A percentile compares a stretch with the other conserved stretches of the same genome.
Evolutionary conservation across 768 basidiomycete genomes (phyloP).

Genomic region (Sistotremastrum niveocremeum): DNA sequence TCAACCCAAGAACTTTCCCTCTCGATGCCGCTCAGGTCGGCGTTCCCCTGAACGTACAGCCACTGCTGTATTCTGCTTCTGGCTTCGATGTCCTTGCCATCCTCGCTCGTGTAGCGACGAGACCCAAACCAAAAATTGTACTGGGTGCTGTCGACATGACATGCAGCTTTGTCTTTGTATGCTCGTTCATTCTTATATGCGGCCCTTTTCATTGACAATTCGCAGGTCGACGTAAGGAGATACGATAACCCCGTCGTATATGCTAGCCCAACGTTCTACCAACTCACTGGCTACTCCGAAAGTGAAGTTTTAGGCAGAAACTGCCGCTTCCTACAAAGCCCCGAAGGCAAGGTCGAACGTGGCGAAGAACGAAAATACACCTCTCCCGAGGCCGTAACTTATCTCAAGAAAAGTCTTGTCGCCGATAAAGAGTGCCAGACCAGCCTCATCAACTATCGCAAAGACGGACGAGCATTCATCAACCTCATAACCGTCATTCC

Average conservation of each 20-base stretch:
- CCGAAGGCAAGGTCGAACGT: slow-evolving; percentile 38
- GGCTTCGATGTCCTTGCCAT: slow-evolving; percentile 86
- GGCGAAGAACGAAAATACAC: slow-evolving; percentile 46
- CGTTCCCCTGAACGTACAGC: no score
- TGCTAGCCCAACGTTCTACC: slow-evolving; percentile 72
- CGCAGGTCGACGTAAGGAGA: slow-evolving; percentile 49
- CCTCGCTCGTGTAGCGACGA: slow-evolving; percentile 59
- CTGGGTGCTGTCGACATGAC: slow-evolving; percentile 89
- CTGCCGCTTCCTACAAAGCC: slow-evolving; percentile 83
- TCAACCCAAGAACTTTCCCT: no score
- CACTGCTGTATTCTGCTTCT: slow-evolving; percentile 71
- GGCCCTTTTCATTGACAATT: no score
- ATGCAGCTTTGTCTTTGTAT: slow-evolving; percentile 75
- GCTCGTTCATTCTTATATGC: no score
- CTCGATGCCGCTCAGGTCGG: no score
- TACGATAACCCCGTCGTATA: slow-evolving; percentile 85
- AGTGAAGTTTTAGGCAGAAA: slow-evolving; percentile 76
- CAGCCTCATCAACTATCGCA: slow-evolving; percentile 76
- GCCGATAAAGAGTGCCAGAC: slow-evolving; percentile 84
- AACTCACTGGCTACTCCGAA: slow-evolving; percentile 61
- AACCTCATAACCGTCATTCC: slow-evolving; percentile 91
- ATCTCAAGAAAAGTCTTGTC: slow-evolving; percentile 50
- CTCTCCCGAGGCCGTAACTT: slow-evolving; percentile 50
- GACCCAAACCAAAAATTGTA: slow-evolving; percentile 58
- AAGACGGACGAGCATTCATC: slow-evolving; percentile 73